phyloP scores from a whole-genome alignment of 2,329 filamentous ascomycete species.

The Colletotrichum liaoningense region DNA sequence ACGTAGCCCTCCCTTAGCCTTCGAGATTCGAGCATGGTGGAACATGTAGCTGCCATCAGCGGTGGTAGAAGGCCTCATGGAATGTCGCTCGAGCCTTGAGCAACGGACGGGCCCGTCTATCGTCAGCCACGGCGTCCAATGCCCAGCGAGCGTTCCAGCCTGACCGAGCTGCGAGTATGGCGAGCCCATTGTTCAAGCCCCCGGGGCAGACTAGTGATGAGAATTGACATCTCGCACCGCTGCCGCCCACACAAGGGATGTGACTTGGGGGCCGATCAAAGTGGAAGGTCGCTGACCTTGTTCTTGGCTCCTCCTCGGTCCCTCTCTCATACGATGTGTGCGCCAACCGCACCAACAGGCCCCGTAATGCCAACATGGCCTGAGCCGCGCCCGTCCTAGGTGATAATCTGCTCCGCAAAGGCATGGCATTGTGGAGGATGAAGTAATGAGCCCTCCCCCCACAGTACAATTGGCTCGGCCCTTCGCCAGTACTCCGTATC shows the following conservation, averaged over 20 bases:
- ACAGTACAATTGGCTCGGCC: slow-evolving; percentile 1
- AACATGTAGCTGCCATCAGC: background rate
- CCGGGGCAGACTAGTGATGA: slow-evolving; percentile 1
- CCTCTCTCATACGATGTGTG: slow-evolving; percentile 28
- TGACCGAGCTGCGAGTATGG: background rate
- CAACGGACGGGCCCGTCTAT: background rate
- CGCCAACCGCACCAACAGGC: background rate
- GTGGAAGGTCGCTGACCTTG: slow-evolving; percentile 30
- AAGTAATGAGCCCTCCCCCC: slow-evolving; percentile 14
- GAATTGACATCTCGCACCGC: slow-evolving; percentile 18
- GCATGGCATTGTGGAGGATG: slow-evolving; percentile 29
- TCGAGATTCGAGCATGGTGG: background rate
- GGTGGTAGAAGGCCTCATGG: slow-evolving; percentile 15
- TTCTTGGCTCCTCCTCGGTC: slow-evolving; percentile 16
- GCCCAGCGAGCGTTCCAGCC: slow-evolving; percentile 7
- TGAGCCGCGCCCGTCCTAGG: slow-evolving; percentile 28
- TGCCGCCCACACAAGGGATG: slow-evolving; percentile 26
- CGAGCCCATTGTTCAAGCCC: background rate
- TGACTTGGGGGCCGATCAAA: slow-evolving; percentile 34
- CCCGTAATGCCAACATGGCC: slow-evolving; percentile 21
- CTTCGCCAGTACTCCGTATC: slow-evolving; percentile 4
- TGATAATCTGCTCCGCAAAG: slow-evolving; percentile 32
- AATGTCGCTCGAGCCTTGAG: background rate
- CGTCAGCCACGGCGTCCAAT: background rate
- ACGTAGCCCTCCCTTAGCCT: background rate